Percentiles rank a stretch among this genome's conserved stretches.
Evolutionary conservation across 805 yeast genomes (phyloP).

Genomic region (Cyberlindnera maclurae): DNA sequence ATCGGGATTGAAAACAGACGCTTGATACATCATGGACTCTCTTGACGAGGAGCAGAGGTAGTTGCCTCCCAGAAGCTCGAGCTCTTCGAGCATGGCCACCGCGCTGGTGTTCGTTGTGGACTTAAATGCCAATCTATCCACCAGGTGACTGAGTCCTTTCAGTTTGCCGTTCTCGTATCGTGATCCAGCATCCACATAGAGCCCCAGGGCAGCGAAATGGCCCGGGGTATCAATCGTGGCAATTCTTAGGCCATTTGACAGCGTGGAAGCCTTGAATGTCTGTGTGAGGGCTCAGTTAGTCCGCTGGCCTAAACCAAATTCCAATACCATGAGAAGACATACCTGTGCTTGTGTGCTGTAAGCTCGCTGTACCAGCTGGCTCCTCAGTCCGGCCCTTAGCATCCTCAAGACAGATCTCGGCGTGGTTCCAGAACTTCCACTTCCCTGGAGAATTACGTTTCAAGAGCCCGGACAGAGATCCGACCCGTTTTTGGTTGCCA

Average conservation of each 20-base stretch:
- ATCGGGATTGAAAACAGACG: conserved; percentile 86
- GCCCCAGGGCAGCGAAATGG: conserved; percentile 85
- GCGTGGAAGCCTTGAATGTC: conserved; percentile 26
- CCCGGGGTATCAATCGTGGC: conserved; percentile 84
- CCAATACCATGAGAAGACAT: conserved; percentile 5
- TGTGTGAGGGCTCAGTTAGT: conserved; percentile 9
- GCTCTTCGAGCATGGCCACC: conserved; percentile 61
- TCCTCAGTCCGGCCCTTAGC: conserved; percentile 10
- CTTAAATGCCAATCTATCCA: conserved; percentile 82
- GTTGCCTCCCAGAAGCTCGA: conserved; percentile 86
- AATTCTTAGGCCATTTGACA: conserved; percentile 73
- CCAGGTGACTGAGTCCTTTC: conserved; percentile 74
- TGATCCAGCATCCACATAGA: conserved; percentile 87
- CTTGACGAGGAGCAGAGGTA: conserved; percentile 89
- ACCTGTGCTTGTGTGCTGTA: conserved; percentile 18
- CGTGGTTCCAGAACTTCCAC: too few species aligned
- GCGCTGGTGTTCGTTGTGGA: conserved; percentile 56
- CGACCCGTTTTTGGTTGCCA: too few species aligned
- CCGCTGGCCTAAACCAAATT: not conserved
- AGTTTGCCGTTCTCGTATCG: conserved; percentile 59
- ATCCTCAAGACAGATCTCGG: conserved; percentile 1
- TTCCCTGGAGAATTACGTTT: too few species aligned
- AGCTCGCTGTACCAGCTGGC: conserved; percentile 4
- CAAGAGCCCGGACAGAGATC: too few species aligned
- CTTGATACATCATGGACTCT: conserved; percentile 89